Evolutionary conservation across 2,329 filamentous ascomycete genomes (phyloP), one percentile per base, ranked within the genome.

Genomic region (Diaporthe sp.): DNA sequence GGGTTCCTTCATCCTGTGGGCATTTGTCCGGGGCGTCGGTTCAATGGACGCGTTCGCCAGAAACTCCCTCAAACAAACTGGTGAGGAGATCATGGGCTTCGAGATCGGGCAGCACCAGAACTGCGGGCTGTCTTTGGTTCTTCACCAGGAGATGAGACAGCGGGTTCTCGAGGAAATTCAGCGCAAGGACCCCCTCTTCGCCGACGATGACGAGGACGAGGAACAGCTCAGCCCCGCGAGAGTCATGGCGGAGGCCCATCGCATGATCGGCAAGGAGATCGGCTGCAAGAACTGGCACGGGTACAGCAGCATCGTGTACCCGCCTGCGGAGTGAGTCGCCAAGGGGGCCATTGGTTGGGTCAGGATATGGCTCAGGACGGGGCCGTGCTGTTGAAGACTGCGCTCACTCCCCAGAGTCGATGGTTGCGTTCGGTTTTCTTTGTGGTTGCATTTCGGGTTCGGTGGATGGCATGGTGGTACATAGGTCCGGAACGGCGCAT

Each of bases 1-100:
- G n/a, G 75, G 75, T 25, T 70, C 49, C 39, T 65, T 72, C 61
- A 39, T 73, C 39, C n/a, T 76, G 37, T 76, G 75, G 75, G 72
- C 58, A 37, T 76, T 74, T 17, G 34, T 76, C 44, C 59, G 75
- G 34, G 72, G 72, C 68, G 42, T 53, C 19, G 73, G 61, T 5
- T 22, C 58, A 5, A 22, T 76, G 42, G 31, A 37, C 39, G 22
- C 42, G 4, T 75, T 72, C n/a, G 53, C 53, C 46, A 61, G 34
- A 22, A 15, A 13, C 15, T 34, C 69, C 9, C 25, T 71, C 22
- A 51, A n/a, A 25, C 28, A 39, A 15, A 73, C 69, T 13, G 69
- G 55, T 0, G 57, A 75, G 25, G 61, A 75, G 31, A 59, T 77
- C 34, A 34, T 69, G 46, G 55, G 71, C 53, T 75, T 62, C 57